These are phyloP conservation scores for Hibiscus syriacus DNA, from an alignment of 345 rosid genomes.

Conservation along the genomic window DNA sequence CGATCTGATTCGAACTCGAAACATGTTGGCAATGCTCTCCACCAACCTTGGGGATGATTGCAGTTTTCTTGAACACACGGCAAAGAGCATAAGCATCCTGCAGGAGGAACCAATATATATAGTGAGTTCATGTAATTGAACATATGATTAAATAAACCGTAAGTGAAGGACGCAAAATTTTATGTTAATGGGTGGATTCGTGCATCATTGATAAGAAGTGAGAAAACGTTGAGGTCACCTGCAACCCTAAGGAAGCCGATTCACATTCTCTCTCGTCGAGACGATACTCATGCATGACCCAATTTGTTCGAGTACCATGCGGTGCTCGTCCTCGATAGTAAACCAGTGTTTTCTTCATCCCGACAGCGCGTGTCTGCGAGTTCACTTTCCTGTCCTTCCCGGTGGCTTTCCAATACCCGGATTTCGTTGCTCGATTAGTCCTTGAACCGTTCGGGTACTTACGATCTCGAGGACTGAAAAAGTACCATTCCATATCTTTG, in stretches of 20 bases:
- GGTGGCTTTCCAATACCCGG: conserved; percentile 98
- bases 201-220: no score
- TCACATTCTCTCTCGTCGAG: conserved; percentile 87
- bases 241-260: conserved; percentile 48
- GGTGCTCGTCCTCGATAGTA: conserved; percentile 95
- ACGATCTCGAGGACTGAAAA: conserved; percentile 91
- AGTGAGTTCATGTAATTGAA: not conserved
- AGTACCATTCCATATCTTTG: conserved; percentile 95
- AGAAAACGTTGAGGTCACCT: conserved; percentile 33
- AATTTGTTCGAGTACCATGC: conserved; percentile 74
- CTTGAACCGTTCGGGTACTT: conserved; percentile 97
- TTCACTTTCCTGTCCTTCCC: conserved; percentile 90
- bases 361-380: conserved; percentile 65
- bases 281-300: conserved; percentile 99
- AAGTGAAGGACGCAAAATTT: no score
- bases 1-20: conserved; percentile 13
- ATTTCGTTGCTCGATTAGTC: conserved; percentile 89
- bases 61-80: conserved; percentile 80
- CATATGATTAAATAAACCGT: not conserved
- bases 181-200: no score
- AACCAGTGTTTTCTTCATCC: conserved; percentile 92
- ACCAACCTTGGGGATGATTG: conserved; percentile 39
- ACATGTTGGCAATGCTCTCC: conserved; percentile 41
- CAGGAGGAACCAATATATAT: not conserved
- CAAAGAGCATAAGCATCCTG: conserved; percentile 96